Evolutionary conservation across 2,329 filamentous ascomycete species (phyloP).

Genomic region (Ophiognomonia clavigignenti-juglandacearum): DNA sequence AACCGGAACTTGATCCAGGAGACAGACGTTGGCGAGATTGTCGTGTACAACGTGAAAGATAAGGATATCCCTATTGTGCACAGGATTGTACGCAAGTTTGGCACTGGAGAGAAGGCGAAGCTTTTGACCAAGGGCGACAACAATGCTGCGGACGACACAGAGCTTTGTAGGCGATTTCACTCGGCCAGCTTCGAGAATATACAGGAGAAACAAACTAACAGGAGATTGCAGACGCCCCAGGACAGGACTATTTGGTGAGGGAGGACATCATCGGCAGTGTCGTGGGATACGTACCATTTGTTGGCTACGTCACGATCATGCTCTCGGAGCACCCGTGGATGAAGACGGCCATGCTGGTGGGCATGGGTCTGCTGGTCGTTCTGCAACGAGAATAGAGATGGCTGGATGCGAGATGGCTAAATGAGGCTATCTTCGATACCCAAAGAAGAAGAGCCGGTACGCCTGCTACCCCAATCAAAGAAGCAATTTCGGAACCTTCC

Average conservation of each 20-base stretch:
- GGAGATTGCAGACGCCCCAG: conserved; percentile 55
- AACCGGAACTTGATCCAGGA: conserved; percentile 60
- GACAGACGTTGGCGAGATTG: conserved; percentile 52
- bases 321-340: conserved; percentile 94
- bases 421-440: too few relatives aligned
- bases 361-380: conserved; percentile 93
- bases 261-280: conserved; percentile 93
- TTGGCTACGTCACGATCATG: conserved; percentile 95
- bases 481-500: too few relatives aligned
- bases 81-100: conserved; percentile 74
- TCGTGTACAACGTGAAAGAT: conserved; percentile 73
- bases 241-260: conserved; percentile 81
- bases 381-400: conserved; percentile 73
- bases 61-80: conserved; percentile 99
- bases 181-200: accelerated
- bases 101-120: conserved; percentile 53
- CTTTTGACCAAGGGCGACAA: conserved; percentile 98
- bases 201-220: neutral
- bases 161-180: conserved; percentile 36
- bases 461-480: too few relatives aligned
- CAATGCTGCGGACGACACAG: conserved; percentile 88
- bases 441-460: too few relatives aligned
- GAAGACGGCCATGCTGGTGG: conserved; percentile 88
- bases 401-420: too few relatives aligned
- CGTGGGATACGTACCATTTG: conserved; percentile 84